phyloP scores from a whole-genome alignment of 2,329 filamentous ascomycete genomes.

The Chaetomium globosum region DNA sequence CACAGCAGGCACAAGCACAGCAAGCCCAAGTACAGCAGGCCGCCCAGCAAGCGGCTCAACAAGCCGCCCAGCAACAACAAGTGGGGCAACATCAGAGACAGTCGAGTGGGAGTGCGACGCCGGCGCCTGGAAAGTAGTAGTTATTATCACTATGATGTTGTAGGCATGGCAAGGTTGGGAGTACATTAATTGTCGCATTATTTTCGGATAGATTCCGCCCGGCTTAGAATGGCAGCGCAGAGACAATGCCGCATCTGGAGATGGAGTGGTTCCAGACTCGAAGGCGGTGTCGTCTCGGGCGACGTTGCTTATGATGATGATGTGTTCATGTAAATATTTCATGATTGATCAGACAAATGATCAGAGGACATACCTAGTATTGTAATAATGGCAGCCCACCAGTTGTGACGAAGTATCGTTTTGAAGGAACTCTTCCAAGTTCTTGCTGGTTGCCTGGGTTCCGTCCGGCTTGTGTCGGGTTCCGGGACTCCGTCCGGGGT shows the following conservation, averaged over 20 bases:
- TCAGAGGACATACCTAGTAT: conserved; percentile 24
- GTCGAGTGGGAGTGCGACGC: conserved; percentile 37
- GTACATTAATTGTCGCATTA: neutral
- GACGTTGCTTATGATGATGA: conserved; percentile 21
- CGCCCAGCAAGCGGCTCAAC: conserved; percentile 27
- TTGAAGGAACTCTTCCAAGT: neutral
- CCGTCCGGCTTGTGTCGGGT: too few species aligned
- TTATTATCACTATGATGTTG: neutral
- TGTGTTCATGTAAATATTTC: conserved; percentile 28
- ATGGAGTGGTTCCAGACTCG: neutral
- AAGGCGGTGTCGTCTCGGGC: neutral
- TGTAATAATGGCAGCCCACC: neutral
- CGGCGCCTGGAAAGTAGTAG: conserved; percentile 32
- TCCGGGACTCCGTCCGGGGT: neutral
- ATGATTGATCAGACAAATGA: conserved; percentile 22
- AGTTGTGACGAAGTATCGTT: neutral
- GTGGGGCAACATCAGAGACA: conserved; percentile 35
- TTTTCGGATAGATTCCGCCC: neutral
- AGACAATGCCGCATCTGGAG: neutral
- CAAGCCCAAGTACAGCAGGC: conserved; percentile 48
- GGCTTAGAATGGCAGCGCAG: neutral
- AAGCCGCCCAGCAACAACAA: conserved; percentile 29
- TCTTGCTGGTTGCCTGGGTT: neutral
- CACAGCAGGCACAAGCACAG: conserved; percentile 43
- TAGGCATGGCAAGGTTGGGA: neutral